These are phyloP conservation scores for Tetraselmis striata DNA, from an alignment of 139 green algal species.

Conservation along the genomic window DNA sequence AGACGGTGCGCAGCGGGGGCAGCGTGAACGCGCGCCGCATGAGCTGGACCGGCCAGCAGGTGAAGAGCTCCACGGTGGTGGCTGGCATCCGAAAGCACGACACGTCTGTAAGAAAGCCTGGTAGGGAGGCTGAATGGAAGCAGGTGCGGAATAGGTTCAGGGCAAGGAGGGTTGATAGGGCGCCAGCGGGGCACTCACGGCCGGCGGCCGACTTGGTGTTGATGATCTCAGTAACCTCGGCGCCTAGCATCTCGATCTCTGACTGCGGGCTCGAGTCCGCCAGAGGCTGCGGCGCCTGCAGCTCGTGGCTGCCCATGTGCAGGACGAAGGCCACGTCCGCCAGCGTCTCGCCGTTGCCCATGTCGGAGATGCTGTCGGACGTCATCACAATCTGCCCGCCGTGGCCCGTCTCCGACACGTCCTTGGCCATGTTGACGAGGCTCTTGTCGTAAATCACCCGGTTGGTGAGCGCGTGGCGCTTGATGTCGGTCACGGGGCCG, in stretches of 20 bases:
- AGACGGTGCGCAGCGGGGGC: background rate
- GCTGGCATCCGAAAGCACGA: too few relatives aligned
- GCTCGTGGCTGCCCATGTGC: background rate
- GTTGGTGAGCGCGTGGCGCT: background rate
- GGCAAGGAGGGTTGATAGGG: too few relatives aligned
- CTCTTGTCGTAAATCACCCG: background rate
- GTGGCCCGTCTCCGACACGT: background rate
- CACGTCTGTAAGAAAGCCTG: too few relatives aligned
- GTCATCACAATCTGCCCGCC: background rate
- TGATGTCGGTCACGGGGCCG: background rate
- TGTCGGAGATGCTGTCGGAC: background rate
- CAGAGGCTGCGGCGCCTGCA: background rate
- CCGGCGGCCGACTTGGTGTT: too few relatives aligned
- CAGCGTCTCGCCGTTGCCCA: background rate
- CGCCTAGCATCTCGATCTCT: too few relatives aligned
- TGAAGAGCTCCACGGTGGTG: background rate
- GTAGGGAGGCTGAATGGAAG: too few relatives aligned
- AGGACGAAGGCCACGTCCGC: background rate
- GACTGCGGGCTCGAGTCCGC: too few relatives aligned
- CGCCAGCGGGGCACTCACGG: too few relatives aligned
- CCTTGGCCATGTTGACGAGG: background rate
- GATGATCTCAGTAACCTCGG: too few relatives aligned
- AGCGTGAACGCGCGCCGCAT: background rate
- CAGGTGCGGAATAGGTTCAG: too few relatives aligned
- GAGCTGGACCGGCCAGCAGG: background rate